These are phyloP conservation scores for Carex pumila DNA, from an alignment of 176 grass and related monocot species.

Conservation along the genomic window DNA sequence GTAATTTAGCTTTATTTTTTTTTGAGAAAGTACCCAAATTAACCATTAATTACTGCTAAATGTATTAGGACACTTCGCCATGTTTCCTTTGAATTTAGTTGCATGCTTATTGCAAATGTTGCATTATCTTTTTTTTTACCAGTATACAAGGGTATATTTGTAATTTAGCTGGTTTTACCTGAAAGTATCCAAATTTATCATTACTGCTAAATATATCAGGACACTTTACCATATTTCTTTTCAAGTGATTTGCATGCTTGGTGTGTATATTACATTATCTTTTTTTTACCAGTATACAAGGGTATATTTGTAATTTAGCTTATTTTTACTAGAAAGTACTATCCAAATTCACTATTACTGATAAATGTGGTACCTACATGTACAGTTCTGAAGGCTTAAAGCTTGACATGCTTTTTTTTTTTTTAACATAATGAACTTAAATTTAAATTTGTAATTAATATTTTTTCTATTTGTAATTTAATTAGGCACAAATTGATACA, in stretches of 20 bases:
- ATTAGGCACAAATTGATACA: constrained; percentile 23
- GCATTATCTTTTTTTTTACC: too few species aligned
- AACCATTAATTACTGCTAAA: not conserved
- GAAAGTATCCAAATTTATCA: not conserved
- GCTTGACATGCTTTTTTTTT: not conserved
- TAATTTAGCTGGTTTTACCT: not conserved
- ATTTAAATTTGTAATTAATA: not conserved
- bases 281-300: not conserved
- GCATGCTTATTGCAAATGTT: too few species aligned
- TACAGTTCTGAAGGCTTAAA: not conserved
- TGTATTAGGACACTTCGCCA: not conserved
- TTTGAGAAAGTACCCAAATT: too few species aligned
- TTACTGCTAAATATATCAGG: not conserved
- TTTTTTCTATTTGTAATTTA: not conserved
- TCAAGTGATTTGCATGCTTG: not conserved
- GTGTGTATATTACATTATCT: not conserved
- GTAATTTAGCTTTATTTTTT: too few species aligned
- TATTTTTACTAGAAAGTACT: not conserved
- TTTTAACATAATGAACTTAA: not conserved
- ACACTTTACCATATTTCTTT: too few species aligned
- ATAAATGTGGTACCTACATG: not conserved
- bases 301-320: not conserved
- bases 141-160: not conserved
- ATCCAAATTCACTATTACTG: not conserved
- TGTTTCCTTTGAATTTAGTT: not conserved